phyloP scores from a whole-genome alignment of 2,329 filamentous ascomycete genomes.

The Cladosporium sp. region DNA sequence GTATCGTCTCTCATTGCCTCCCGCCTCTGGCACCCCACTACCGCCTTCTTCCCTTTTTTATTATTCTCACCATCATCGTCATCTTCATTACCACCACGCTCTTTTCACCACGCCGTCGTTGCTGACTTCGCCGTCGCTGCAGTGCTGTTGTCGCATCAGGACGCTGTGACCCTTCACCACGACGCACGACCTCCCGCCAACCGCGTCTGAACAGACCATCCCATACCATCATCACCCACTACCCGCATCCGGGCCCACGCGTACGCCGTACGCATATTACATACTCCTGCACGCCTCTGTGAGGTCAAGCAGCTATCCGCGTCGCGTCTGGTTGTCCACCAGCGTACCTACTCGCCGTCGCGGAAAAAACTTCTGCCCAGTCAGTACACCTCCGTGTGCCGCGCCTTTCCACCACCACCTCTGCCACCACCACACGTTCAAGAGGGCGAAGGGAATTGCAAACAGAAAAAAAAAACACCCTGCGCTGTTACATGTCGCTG shows the following conservation, averaged over 20 bases:
- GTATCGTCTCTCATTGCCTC: background rate
- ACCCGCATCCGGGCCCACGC: slow-evolving; percentile 18
- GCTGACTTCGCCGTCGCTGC: slow-evolving; percentile 10
- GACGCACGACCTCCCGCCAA: slow-evolving; percentile 25
- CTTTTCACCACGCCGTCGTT: slow-evolving; percentile 4
- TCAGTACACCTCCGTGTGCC: slow-evolving; percentile 18
- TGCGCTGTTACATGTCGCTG: slow-evolving; percentile 23
- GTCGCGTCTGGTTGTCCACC: slow-evolving; percentile 19
- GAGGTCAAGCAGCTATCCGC: slow-evolving; percentile 13
- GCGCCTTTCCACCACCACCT: slow-evolving; percentile 10
- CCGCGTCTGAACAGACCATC: slow-evolving; percentile 23
- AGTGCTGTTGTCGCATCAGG: slow-evolving; percentile 14
- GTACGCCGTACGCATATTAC: slow-evolving; percentile 9
- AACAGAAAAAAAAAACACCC: background rate
- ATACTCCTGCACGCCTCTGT: slow-evolving; percentile 10
- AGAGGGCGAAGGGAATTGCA: slow-evolving; percentile 5
- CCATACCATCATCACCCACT: slow-evolving; percentile 13
- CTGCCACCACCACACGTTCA: slow-evolving; percentile 3
- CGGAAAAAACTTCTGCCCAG: slow-evolving; percentile 22
- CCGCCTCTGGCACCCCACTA: background rate
- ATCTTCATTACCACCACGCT: slow-evolving; percentile 1
- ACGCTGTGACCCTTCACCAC: slow-evolving; percentile 22
- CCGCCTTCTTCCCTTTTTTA: background rate
- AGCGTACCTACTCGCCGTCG: slow-evolving; percentile 15
- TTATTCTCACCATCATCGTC: background rate